Evolutionary conservation across 768 basidiomycete genomes (phyloP).

Genomic region (Gymnopilus junonius): DNA sequence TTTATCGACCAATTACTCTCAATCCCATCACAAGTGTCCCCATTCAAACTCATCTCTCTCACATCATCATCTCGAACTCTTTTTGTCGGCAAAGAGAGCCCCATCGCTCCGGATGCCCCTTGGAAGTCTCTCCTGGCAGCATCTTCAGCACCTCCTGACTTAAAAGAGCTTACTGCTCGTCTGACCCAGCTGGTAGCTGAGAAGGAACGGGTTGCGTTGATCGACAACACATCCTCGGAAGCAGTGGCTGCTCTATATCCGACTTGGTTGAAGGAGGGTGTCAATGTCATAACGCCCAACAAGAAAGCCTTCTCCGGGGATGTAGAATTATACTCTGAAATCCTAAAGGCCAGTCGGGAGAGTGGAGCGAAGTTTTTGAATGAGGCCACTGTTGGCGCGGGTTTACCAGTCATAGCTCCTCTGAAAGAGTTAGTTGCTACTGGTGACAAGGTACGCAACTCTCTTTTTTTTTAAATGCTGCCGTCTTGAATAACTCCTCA

Average conservation of each 20-base stretch:
- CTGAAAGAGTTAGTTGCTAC: conserved; percentile 91
- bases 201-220: conserved; percentile 64
- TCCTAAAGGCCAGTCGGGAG: conserved; percentile 60
- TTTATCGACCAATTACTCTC: conserved; percentile 82
- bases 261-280: conserved; percentile 71
- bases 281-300: conserved; percentile 94
- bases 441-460: conserved; percentile 77
- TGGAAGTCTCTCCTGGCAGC: conserved; percentile 46
- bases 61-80: conserved; percentile 68
- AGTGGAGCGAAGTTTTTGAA: conserved; percentile 75
- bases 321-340: conserved; percentile 66
- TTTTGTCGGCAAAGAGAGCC: conserved; percentile 50
- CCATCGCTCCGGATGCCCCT: conserved; percentile 36
- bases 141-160: conserved; percentile 49
- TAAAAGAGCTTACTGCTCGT: conserved; percentile 50
- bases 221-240: conserved; percentile 93
- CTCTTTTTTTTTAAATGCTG: neutral
- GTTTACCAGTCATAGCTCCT: conserved; percentile 89
- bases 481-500: neutral
- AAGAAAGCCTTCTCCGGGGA: conserved; percentile 93
- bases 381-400: conserved; percentile 96
- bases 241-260: conserved; percentile 84
- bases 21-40: conserved; percentile 55
- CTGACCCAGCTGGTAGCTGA: conserved; percentile 50
- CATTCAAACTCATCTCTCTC: conserved; percentile 70